A percentile compares a stretch with the other conserved stretches of the same genome.
Evolutionary conservation across 257 asterid genomes (phyloP).

Genomic region (Cordia subcordata): DNA sequence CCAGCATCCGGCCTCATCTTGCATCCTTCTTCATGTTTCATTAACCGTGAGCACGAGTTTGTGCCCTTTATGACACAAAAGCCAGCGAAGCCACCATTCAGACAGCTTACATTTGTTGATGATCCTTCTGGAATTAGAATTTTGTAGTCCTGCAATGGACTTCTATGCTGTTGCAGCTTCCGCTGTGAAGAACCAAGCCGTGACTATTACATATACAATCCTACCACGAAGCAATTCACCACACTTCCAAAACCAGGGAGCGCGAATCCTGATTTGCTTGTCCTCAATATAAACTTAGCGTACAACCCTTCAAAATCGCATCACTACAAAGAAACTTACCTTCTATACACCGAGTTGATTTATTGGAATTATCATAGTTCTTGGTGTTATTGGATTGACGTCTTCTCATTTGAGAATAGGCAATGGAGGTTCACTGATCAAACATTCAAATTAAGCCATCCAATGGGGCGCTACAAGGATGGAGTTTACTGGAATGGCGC

Average conservation of each 20-base stretch:
- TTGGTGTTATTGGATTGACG: conserved; percentile 8
- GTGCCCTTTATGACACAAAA: conserved; percentile 9
- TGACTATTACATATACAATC: conserved; percentile 30
- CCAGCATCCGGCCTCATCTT: conserved; percentile 17
- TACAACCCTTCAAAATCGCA: conserved; percentile 24
- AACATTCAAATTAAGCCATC: too few relatives aligned
- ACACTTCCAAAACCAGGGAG: conserved; percentile 21
- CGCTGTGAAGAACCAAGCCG: background rate
- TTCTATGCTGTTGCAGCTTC: conserved; percentile 18
- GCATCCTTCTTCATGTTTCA: background rate
- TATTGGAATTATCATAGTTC: background rate
- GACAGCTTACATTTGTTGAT: background rate
- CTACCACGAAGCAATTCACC: conserved; percentile 18
- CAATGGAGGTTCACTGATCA: conserved; percentile 19
- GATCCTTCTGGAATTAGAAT: conserved; percentile 13
- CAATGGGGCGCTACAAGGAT: too few relatives aligned
- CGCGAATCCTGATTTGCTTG: background rate
- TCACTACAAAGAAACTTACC: conserved; percentile 26
- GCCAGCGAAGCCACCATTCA: background rate
- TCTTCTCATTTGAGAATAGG: conserved; percentile 30
- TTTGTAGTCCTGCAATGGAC: conserved; percentile 38
- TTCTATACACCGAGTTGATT: conserved; percentile 11
- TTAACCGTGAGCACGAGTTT: conserved; percentile 15
- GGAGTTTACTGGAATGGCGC: too few relatives aligned
- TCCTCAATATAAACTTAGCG: conserved; percentile 25